Evolutionary conservation across 805 yeast species (phyloP).

Genomic region (Jamesozyma rosinii): DNA sequence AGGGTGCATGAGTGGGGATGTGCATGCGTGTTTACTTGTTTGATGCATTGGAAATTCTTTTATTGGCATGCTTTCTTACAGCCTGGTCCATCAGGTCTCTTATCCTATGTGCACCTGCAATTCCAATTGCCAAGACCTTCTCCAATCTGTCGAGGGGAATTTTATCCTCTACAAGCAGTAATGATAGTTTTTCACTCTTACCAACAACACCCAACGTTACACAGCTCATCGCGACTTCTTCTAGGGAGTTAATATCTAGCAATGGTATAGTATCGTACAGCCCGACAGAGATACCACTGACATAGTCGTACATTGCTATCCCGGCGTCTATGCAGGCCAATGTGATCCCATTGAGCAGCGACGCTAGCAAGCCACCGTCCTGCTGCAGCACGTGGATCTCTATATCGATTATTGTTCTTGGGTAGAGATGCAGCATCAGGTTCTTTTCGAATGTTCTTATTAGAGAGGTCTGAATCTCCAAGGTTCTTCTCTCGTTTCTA

Average conservation of each 20-base stretch:
- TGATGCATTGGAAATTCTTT: conserved; percentile 39
- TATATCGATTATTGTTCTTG: conserved; percentile 73
- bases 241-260: conserved; percentile 72
- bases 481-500: conserved; percentile 59
- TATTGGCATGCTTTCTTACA: conserved; percentile 66
- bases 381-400: conserved; percentile 71
- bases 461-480: conserved; percentile 57
- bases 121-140: conserved; percentile 65
- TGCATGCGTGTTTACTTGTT: conserved; percentile 1
- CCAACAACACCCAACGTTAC: conserved; percentile 83
- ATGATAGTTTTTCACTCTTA: conserved; percentile 63
- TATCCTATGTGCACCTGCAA: conserved; percentile 77
- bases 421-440: conserved; percentile 62
- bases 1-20: not conserved
- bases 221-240: conserved; percentile 74
- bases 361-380: conserved; percentile 81
- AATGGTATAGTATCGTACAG: conserved; percentile 68
- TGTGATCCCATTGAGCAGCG: conserved; percentile 77
- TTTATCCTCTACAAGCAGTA: conserved; percentile 72
- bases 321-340: conserved; percentile 93
- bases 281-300: conserved; percentile 73
- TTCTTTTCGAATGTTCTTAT: conserved; percentile 68
- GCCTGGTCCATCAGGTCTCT: conserved; percentile 80
- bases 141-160: conserved; percentile 77
- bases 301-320: conserved; percentile 84